phyloP scores from a whole-genome alignment of 306 rosid genomes.

The Abrus pulchellus region DNA sequence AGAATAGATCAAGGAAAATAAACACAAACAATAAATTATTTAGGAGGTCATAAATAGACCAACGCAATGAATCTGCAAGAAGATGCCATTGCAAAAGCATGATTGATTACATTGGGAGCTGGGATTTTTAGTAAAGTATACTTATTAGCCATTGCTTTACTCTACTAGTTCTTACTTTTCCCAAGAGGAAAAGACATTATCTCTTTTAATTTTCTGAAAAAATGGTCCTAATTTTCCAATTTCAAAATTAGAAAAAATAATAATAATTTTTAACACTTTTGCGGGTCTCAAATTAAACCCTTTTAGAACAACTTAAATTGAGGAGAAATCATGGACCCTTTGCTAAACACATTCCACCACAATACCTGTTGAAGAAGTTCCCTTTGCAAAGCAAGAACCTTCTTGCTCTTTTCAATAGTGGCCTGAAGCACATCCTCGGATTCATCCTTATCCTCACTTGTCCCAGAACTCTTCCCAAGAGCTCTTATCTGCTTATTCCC shows the following conservation, averaged over 20 bases:
- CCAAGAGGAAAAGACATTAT: background rate
- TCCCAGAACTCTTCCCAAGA: constrained; percentile 48
- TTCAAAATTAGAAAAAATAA: background rate
- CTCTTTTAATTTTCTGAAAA: background rate
- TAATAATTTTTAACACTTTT: background rate
- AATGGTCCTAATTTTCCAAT: constrained; percentile 21
- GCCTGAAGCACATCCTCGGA: constrained; percentile 65
- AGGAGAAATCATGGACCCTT: constrained; percentile 1
- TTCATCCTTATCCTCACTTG: constrained; percentile 58
- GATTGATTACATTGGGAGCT: background rate
- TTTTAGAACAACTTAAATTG: background rate
- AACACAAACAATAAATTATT: background rate
- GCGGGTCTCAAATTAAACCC: constrained; percentile 36
- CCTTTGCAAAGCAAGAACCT: constrained; percentile 82
- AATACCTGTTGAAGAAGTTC: constrained; percentile 85
- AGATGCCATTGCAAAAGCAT: constrained; percentile 5
- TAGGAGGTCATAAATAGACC: background rate
- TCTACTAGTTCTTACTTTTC: constrained; percentile 9
- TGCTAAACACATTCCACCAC: background rate
- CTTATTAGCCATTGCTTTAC: constrained; percentile 40
- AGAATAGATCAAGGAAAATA: constrained; percentile 7
- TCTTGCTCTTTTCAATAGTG: constrained; percentile 87
- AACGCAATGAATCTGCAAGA: background rate
- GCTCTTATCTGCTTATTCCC: constrained; percentile 58
- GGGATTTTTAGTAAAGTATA: constrained; percentile 18